Conservation (phyloP, 139 green algal genomes). For the Pseudopediastrum boryanum region DNA sequence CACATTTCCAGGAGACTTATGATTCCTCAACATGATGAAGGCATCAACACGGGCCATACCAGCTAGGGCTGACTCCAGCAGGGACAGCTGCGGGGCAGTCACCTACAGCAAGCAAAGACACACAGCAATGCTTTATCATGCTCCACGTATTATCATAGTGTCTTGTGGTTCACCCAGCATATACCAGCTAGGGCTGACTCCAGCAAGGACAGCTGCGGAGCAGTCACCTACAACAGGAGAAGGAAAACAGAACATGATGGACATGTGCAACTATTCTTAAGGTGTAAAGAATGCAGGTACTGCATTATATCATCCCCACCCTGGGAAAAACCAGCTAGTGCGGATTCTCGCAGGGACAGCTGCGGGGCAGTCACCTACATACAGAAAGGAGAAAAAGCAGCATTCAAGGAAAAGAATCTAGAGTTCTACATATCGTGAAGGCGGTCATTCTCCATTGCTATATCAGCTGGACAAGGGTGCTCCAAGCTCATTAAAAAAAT, state of each 20-base stretch:
- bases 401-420: neutral
- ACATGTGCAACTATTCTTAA: neutral
- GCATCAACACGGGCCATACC: constrained; percentile 55
- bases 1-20: constrained; percentile 46
- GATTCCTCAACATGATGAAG: constrained; percentile 54
- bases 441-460: neutral
- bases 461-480: neutral
- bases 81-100: constrained; percentile 54
- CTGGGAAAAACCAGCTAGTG: constrained; percentile 46
- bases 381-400: neutral
- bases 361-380: constrained; percentile 54
- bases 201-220: neutral
- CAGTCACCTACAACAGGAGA: neutral
- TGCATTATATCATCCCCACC: constrained; percentile 59
- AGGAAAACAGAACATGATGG: neutral
- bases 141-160: too few relatives aligned
- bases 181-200: too few relatives aligned
- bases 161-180: too few relatives aligned
- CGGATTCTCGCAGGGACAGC: constrained; percentile 57
- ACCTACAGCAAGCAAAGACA: constrained; percentile 37
- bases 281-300: neutral
- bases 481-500: neutral
- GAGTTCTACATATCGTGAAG: neutral
- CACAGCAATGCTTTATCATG: neutral
- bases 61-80: constrained; percentile 54